phyloP scores from a whole-genome alignment of 257 asterid species.

The Perilla frutescens region DNA sequence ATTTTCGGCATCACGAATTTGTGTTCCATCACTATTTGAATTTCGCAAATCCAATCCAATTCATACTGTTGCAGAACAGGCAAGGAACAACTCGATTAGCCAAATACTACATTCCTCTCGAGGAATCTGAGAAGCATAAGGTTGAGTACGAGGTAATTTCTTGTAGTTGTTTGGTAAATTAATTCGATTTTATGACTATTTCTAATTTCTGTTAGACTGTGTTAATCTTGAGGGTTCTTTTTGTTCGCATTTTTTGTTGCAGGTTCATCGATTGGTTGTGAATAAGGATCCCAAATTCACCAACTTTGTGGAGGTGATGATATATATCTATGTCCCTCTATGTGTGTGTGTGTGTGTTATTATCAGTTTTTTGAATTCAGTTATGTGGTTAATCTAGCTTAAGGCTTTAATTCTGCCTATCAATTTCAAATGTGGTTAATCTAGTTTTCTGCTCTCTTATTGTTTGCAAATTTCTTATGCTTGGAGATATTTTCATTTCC shows the following conservation, averaged over 20 bases:
- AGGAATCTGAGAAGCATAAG: too few relatives aligned
- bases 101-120: constrained; percentile 87
- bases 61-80: constrained; percentile 90
- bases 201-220: too few relatives aligned
- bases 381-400: background rate
- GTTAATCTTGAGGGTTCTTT: constrained; percentile 34
- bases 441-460: too few relatives aligned
- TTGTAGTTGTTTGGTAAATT: too few relatives aligned
- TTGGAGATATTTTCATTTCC: too few relatives aligned
- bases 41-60: constrained; percentile 92
- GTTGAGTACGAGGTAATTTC: too few relatives aligned
- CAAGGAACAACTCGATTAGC: constrained; percentile 97
- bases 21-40: constrained; percentile 11
- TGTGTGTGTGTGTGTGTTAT: too few relatives aligned
- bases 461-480: too few relatives aligned
- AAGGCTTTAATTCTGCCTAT: background rate
- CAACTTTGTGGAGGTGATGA: too few relatives aligned
- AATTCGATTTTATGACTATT: too few relatives aligned
- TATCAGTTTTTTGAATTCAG: constrained; percentile 11
- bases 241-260: constrained; percentile 13
- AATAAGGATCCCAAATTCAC: constrained; percentile 93
- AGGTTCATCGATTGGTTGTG: constrained; percentile 93
- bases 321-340: too few relatives aligned
- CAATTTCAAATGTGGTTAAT: background rate
- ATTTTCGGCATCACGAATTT: constrained; percentile 8